Base-by-base conservation (phyloP, 345 rosid species). In the Cardamine occulta region DNA sequence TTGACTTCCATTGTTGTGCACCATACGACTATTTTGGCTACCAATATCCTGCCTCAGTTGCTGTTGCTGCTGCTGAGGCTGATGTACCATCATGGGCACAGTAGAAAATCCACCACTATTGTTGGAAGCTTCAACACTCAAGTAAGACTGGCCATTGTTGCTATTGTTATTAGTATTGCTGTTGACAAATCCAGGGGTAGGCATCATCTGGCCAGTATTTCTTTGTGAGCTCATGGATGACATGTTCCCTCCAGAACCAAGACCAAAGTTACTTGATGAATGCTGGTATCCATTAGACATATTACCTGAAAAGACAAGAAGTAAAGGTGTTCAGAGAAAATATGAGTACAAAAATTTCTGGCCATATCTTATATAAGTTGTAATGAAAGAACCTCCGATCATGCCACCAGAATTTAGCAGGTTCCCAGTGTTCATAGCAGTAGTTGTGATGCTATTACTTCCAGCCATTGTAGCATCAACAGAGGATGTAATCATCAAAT, bases 171-270 rank as follows among this genome's bases (percentile, higher is more conserved):
- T 87, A 71, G 59, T 82, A 69, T 19, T 81, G 68, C 61, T 85
- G 75, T 72, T 82, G 69, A 76, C 90, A 71, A 88, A 91, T 34
- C 99, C 99, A 62, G 99, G 99, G 21, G 99, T 91, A 65, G 99
- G 99, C 81, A 96, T 93, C 99, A 96, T 93, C 73, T 93, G 97
- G 79, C 91, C 86, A 58, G 86, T 55, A 82, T 80, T 84, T 80
- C 96, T 85, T 73, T 85, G 96, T 39, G 82, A 79, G 47, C 87
- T 87, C 84, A 85, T 70, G 18, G 97, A 85, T 44, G 96, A 74
- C 87, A 91, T 82, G 81, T 79, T 93, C 59, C 90, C 97, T 84
- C 90, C 82, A 74, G 97, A 86, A 76, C 87, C 84, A 74, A 88
- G 79, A 65, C 85, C 74, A 88, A 82, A 89, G 81, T 86, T 89